Percentiles rank a stretch among this genome's conserved stretches.
phyloP scores from a whole-genome alignment of 2,329 filamentous ascomycete genomes.

The Talaromyces verruculosus region DNA sequence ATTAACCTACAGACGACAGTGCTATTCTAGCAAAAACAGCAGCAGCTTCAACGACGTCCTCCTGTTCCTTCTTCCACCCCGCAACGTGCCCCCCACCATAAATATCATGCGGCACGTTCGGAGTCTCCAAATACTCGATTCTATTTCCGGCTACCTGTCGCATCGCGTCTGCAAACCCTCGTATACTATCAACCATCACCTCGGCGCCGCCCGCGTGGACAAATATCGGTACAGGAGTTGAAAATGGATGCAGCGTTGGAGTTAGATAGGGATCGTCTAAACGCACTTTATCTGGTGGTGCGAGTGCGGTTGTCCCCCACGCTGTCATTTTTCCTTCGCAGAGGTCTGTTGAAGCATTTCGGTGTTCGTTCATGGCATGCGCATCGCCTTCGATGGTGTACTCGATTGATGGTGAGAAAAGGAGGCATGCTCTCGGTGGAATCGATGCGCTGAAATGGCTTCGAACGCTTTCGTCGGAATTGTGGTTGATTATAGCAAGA shows the following conservation, averaged over 20 bases:
- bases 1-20: neutral
- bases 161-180: constrained; percentile 9
- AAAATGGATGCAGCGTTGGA: constrained; percentile 24
- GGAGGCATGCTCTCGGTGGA: constrained; percentile 22
- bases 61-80: constrained; percentile 23
- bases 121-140: constrained; percentile 22
- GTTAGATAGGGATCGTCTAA: constrained; percentile 25
- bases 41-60: constrained; percentile 11
- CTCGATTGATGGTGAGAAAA: constrained; percentile 25
- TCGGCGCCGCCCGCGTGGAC: constrained; percentile 23
- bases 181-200: constrained; percentile 23
- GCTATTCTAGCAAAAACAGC: neutral
- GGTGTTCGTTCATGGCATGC: constrained; percentile 2
- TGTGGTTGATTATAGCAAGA: neutral
- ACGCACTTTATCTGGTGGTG: constrained; percentile 21
- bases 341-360: constrained; percentile 24
- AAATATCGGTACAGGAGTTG: constrained; percentile 24
- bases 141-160: constrained; percentile 6
- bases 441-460: neutral
- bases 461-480: neutral
- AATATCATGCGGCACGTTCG: constrained; percentile 25
- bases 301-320: constrained; percentile 24
- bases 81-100: constrained; percentile 23
- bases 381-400: constrained; percentile 17
- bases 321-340: constrained; percentile 22